Evolutionary conservation across 257 asterid genomes (phyloP), one percentile per base, ranked within the genome.

Genomic region (Plectranthus barbatus): DNA sequence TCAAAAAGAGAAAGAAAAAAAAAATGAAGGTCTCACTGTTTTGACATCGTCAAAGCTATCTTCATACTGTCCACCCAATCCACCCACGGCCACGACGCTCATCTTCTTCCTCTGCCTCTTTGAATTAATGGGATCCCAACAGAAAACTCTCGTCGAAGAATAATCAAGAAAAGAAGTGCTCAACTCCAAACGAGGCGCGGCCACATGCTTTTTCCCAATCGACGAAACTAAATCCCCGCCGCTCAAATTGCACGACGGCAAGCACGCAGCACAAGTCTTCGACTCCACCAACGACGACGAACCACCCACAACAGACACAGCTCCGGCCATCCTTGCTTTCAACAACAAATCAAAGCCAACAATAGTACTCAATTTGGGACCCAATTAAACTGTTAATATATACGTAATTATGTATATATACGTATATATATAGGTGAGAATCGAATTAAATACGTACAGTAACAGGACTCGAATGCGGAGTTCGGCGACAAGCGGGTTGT

Each of bases 251-350:
- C 77, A 31, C 36, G 36, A 31, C 36, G 36, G 36, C 36, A 31
- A 31, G 36, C 36, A 31, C 36, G 36, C 66, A 55, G 78, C 81
- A 21, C 80, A 66, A 18, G 76, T 13, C 64, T 66, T 82, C 20
- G 78, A 69, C 68, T 85, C 87, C 24, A 79, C 78, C 72, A 79
- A 29, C 10, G 93, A 60, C 39, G 92, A 80, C 19, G 59, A 52
- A n/a, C 59, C 59, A 55, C 79, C 83, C 63, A 79, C 86, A 49
- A 77, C 80, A 50, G 84, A 81, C 7, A 79, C 77, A 21, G 83
- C 79, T 54, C 81, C 88, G 23, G 68, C 81, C 95, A 83, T 82
- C 58, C 62, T 70, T n/a, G n/a, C n/a, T n/a, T 40, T 37, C 13
- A 34, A 21, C 62, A 45, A 1, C 23, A 54, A 7, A 53, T 1